Percentiles rank a stretch among this genome's conserved stretches.
Conservation (phyloP, 176 grass and related monocot species). For the Aegilops umbellulata region DNA sequence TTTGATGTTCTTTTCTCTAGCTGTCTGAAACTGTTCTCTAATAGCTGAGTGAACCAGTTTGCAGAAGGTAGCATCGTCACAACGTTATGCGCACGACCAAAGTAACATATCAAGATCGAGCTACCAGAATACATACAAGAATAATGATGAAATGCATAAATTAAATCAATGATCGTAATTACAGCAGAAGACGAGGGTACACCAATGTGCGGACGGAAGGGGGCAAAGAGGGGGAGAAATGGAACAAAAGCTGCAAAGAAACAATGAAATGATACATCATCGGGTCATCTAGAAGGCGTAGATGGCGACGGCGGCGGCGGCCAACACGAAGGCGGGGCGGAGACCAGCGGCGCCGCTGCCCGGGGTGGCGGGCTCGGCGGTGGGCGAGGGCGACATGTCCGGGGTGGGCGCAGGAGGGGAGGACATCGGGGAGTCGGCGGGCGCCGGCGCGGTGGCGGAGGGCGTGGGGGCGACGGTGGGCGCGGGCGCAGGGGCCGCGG, state of each 20-base stretch:
- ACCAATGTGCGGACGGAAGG: background rate
- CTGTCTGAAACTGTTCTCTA: background rate
- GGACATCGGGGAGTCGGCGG: slow-evolving; percentile 17
- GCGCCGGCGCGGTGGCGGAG: slow-evolving; percentile 35
- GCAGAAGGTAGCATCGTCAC: background rate
- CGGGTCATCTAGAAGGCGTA: slow-evolving; percentile 39
- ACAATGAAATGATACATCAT: background rate
- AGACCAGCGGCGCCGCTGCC: slow-evolving; percentile 21
- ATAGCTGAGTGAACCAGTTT: background rate
- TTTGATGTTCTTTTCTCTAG: background rate
- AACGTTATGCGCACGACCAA: background rate
- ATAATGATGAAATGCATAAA: slow-evolving; percentile 27
- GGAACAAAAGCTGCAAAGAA: background rate
- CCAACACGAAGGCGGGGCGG: slow-evolving; percentile 48
- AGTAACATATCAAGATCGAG: background rate
- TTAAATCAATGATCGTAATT: slow-evolving; percentile 56
- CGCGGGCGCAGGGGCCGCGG: slow-evolving; percentile 7
- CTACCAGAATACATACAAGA: background rate
- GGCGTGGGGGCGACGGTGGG: slow-evolving; percentile 6
- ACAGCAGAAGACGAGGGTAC: slow-evolving; percentile 31
- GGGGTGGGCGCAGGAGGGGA: slow-evolving; percentile 20
- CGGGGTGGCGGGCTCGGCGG: slow-evolving; percentile 25
- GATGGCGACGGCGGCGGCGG: slow-evolving; percentile 26
- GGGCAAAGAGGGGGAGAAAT: background rate
- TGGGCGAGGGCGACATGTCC: slow-evolving; percentile 1